phyloP scores from a whole-genome alignment of 192 early-diverging fungal genomes.

The Podila verticillata region DNA sequence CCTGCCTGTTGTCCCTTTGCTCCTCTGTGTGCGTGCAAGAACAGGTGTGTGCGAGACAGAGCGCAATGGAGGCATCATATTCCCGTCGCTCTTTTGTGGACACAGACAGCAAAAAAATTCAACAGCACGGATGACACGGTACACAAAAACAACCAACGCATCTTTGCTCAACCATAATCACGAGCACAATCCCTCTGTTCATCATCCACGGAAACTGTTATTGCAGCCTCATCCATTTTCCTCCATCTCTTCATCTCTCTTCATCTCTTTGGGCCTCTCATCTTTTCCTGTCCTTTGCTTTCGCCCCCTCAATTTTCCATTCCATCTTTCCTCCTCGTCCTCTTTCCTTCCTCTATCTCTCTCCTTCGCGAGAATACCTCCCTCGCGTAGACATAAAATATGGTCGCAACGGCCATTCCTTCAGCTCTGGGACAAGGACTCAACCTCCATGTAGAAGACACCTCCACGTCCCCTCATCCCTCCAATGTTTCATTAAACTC shows the following conservation, averaged over 20 bases:
- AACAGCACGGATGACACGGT: not conserved
- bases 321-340: not conserved
- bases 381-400: constrained; percentile 1
- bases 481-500: constrained; percentile 1
- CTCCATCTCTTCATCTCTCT: not conserved
- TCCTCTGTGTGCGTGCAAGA: too few species aligned
- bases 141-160: not conserved
- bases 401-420: constrained; percentile 38
- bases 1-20: too few species aligned
- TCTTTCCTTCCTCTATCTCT: not conserved
- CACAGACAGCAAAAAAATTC: too few species aligned
- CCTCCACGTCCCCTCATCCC: not conserved
- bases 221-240: not conserved
- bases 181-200: not conserved
- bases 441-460: not conserved
- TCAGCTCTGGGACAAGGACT: not conserved
- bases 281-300: too few species aligned
- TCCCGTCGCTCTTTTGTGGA: too few species aligned
- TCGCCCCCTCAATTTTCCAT: too few species aligned
- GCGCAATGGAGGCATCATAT: too few species aligned
- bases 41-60: too few species aligned
- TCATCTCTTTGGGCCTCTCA: not conserved
- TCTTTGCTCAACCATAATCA: too few species aligned
- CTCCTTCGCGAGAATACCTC: not conserved
- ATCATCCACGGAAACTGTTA: not conserved